phyloP scores from a whole-genome alignment of 768 basidiomycete species.

The Candolleomyces efflorescens region DNA sequence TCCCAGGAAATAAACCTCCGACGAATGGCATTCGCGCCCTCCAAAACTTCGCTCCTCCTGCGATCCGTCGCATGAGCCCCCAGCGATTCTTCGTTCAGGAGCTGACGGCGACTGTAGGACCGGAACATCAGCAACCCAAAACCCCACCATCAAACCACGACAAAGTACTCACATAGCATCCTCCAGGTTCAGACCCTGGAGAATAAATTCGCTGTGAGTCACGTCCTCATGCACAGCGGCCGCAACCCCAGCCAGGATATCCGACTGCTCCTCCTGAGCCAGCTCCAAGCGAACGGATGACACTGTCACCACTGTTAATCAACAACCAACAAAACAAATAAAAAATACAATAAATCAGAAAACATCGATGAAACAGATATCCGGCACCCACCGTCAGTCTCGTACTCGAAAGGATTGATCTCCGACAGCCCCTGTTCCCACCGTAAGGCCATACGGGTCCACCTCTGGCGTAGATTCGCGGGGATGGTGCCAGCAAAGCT shows the following conservation, averaged over 20 bases:
- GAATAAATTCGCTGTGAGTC: constrained; percentile 21
- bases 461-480: constrained; percentile 1
- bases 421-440: too few species aligned
- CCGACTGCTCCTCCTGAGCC: constrained; percentile 17
- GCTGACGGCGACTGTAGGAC: too few species aligned
- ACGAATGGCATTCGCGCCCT: background rate
- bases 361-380: too few species aligned
- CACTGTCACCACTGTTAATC: constrained; percentile 10
- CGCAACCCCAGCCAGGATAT: constrained; percentile 1
- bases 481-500: constrained; percentile 10
- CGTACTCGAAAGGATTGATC: constrained; percentile 20
- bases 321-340: too few species aligned
- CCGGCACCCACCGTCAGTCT: constrained; percentile 5
- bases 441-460: constrained; percentile 16
- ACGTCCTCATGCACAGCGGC: constrained; percentile 12
- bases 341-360: background rate
- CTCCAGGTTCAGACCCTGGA: constrained; percentile 27
- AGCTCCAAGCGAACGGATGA: constrained; percentile 17
- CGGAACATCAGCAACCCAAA: too few species aligned
- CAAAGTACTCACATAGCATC: background rate
- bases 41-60: background rate
- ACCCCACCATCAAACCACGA: background rate
- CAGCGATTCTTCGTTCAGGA: too few species aligned
- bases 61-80: background rate
- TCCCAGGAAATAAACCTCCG: background rate